Conservation (phyloP, 2,329 filamentous ascomycete genomes). For the Paradendryphiella salina region DNA sequence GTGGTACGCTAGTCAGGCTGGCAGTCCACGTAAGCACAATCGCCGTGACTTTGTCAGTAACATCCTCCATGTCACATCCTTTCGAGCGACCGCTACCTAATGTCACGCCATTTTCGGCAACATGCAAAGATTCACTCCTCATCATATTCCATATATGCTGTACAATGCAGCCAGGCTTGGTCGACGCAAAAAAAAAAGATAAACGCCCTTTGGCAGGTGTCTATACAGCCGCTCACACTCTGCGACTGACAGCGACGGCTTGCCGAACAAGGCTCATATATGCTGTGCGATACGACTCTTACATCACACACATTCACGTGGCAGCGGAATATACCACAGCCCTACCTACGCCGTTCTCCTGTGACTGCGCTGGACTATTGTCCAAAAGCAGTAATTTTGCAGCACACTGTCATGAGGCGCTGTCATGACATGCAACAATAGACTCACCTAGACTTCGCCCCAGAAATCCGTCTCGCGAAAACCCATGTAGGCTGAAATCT, state of each 20-base stretch:
- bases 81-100: constrained; percentile 1
- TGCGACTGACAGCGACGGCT: not conserved
- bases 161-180: not conserved
- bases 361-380: constrained; percentile 6
- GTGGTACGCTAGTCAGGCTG: constrained; percentile 2
- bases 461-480: not conserved
- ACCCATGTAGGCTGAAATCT: constrained; percentile 1
- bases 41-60: constrained; percentile 19
- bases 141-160: not conserved
- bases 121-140: not conserved
- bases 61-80: constrained; percentile 2
- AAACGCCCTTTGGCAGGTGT: not conserved
- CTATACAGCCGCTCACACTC: not conserved
- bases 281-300: not conserved
- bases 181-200: not conserved
- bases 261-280: not conserved
- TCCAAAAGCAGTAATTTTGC: constrained; percentile 9
- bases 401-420: not conserved
- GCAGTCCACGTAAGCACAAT: constrained; percentile 14
- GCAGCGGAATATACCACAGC: not conserved
- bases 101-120: not conserved
- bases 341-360: constrained; percentile 1
- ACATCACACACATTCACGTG: constrained; percentile 1
- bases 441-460: not conserved
- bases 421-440: constrained; percentile 3